A percentile compares a stretch with the other conserved stretches of the same genome.
Evolutionary conservation across 225 moss, liverwort and hornwort species (phyloP).

Genomic region (Ulota crispa): DNA sequence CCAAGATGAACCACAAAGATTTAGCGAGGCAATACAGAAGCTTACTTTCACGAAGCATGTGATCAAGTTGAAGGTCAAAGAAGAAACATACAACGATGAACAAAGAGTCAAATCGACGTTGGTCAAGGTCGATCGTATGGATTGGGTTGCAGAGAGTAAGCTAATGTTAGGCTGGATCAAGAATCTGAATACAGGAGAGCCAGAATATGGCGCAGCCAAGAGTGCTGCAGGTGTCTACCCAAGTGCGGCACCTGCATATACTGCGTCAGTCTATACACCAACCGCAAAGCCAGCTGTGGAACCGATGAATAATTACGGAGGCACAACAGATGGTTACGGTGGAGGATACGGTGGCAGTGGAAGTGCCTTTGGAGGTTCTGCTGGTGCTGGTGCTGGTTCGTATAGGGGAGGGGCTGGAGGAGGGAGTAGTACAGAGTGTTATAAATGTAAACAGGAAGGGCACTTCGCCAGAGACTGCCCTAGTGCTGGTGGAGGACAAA

Average conservation of each 20-base stretch:
- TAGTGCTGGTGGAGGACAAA: slow-evolving; percentile 51
- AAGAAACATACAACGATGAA: slow-evolving; percentile 94
- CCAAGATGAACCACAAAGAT: slow-evolving; percentile 74
- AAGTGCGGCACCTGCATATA: slow-evolving; percentile 45
- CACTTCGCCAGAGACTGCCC: slow-evolving; percentile 83
- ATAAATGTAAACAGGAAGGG: slow-evolving; percentile 79
- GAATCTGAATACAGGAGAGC: slow-evolving; percentile 60
- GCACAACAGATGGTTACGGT: slow-evolving; percentile 45
- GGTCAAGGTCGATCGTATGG: slow-evolving; percentile 67
- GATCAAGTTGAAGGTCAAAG: slow-evolving; percentile 89
- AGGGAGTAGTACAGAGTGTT: slow-evolving; percentile 60
- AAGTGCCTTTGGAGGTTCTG: slow-evolving; percentile 48
- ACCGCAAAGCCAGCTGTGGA: slow-evolving; percentile 33
- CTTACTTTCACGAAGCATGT: slow-evolving; percentile 76
- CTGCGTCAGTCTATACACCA: slow-evolving; percentile 47
- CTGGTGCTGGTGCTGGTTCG: slow-evolving; percentile 41
- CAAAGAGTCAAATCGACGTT: slow-evolving; percentile 81
- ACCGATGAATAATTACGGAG: slow-evolving; percentile 51
- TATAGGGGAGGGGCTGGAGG: slow-evolving; percentile 62
- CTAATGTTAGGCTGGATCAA: slow-evolving; percentile 67
- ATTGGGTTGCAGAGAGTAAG: slow-evolving; percentile 72
- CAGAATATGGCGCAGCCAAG: slow-evolving; percentile 37
- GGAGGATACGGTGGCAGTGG: slow-evolving; percentile 49
- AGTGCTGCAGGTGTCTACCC: slow-evolving; percentile 38
- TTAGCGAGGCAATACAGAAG: slow-evolving; percentile 78